Evolutionary conservation across 495 filamentous ascomycete genomes (phyloP).

Genomic region (Penicillium coffeae): DNA sequence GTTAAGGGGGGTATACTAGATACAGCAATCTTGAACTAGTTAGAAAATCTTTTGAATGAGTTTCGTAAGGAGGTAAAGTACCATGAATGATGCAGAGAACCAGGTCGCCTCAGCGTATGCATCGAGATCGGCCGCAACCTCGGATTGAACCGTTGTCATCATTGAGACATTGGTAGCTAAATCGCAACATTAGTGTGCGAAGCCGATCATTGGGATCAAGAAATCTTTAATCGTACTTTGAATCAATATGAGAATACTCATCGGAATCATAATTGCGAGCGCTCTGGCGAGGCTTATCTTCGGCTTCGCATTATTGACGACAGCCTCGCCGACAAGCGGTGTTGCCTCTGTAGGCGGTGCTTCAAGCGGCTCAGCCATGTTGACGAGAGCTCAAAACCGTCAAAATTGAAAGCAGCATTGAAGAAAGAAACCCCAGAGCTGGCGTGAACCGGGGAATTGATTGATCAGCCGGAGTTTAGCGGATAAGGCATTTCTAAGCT

Average conservation of each 20-base stretch:
- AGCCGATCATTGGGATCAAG: neutral
- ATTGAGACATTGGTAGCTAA: conserved; percentile 72
- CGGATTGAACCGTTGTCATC: conserved; percentile 70
- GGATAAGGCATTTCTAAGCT: conserved; percentile 22
- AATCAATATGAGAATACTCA: conserved; percentile 26
- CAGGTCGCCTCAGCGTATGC: conserved; percentile 67
- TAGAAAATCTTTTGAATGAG: conserved; percentile 1
- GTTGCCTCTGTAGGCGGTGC: conserved; percentile 26
- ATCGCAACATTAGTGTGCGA: too few species aligned
- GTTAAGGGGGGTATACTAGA: conserved; percentile 62
- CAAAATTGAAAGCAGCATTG: neutral
- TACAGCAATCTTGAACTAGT: conserved; percentile 54
- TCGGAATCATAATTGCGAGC: conserved; percentile 9
- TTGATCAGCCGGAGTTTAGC: conserved; percentile 12
- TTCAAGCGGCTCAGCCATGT: conserved; percentile 16
- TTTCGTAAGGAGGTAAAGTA: too few species aligned
- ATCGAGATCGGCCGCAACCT: conserved; percentile 67
- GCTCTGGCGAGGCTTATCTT: conserved; percentile 9
- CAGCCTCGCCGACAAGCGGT: conserved; percentile 14
- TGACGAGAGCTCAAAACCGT: neutral
- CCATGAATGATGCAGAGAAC: conserved; percentile 70
- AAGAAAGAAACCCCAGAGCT: neutral
- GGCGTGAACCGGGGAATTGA: neutral
- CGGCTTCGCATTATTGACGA: conserved; percentile 4
- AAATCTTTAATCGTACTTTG: conserved; percentile 8